Conservation (phyloP, 2,329 filamentous ascomycete species). For the Fusarium sp. region DNA sequence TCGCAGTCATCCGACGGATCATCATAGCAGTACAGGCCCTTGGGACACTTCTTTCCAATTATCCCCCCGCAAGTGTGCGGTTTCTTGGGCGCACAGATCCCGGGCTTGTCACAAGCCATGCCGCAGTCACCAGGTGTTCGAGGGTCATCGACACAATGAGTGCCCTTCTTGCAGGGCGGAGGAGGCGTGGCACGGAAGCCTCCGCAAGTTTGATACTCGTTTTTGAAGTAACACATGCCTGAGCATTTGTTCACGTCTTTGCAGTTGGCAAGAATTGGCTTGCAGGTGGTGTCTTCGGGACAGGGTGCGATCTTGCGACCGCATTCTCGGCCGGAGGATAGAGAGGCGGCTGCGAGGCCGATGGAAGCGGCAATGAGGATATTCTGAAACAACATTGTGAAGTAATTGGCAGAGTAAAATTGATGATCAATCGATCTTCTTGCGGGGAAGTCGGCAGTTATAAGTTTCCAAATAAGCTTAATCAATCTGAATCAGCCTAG, state of each 20-base stretch:
- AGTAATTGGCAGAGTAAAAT: neutral
- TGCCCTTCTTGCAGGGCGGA: slow-evolving; percentile 36
- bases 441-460: neutral
- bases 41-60: slow-evolving; percentile 39
- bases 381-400: slow-evolving; percentile 38
- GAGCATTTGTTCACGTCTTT: slow-evolving; percentile 41
- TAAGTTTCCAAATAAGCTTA: slow-evolving; percentile 13
- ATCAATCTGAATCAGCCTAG: neutral
- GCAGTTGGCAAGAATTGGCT: slow-evolving; percentile 37
- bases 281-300: slow-evolving; percentile 38
- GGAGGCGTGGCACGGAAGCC: slow-evolving; percentile 40
- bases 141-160: slow-evolving; percentile 48
- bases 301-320: slow-evolving; percentile 46
- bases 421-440: too few species aligned
- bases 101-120: slow-evolving; percentile 48
- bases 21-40: slow-evolving; percentile 45
- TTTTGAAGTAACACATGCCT: slow-evolving; percentile 44
- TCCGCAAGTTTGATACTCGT: slow-evolving; percentile 47
- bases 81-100: slow-evolving; percentile 46
- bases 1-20: slow-evolving; percentile 41
- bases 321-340: slow-evolving; percentile 32
- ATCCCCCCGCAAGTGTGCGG: slow-evolving; percentile 41
- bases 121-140: slow-evolving; percentile 43
- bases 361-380: slow-evolving; percentile 30
- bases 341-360: slow-evolving; percentile 24